Base-by-base conservation (phyloP, 2,329 filamentous ascomycete genomes). In the Penicillium sp. region DNA sequence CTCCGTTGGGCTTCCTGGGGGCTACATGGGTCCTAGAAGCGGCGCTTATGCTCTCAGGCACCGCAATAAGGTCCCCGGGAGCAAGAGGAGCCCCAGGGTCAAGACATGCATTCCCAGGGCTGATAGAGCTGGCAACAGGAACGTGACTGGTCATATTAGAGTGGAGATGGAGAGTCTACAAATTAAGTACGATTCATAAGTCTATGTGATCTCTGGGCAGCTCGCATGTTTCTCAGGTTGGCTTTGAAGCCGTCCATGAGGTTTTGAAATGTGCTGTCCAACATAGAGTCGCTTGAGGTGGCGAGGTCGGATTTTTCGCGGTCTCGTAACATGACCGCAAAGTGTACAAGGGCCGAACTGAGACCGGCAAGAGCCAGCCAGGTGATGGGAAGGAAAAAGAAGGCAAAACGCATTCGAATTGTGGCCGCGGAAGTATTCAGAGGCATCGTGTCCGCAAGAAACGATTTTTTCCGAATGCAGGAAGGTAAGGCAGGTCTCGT, bases 71-170 rank as follows among this genome's bases (percentile, higher is more conserved):
- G 36, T 16, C 36, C 14, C 36, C 36, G 36, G 29, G 43, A 45
- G 43, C n/a, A 45, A 45, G n/a, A 45, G 27, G 14, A n/a, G n/a
- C n/a, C n/a, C n/a, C n/a, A n/a, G n/a, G n/a, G n/a, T n/a, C n/a
- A n/a, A n/a, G n/a, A n/a, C n/a, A n/a, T n/a, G n/a, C n/a, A n/a
- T n/a, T n/a, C n/a, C n/a, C n/a, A n/a, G n/a, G n/a, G n/a, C n/a
- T 45, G 18, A 24, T 45, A 21, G 29, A 45, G 29, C 43, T 22
- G 43, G n/a, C 10, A 45, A 45, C n/a, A 24, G 16, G 29, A 34
- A 21, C 9, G 43, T 45, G 11, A 45, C 27, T n/a, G 43, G 29
- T 22, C 34, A 32, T 8, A 2, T 45, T 9, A 32, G 29, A 76
- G 59, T 5, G 36, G 36, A n/a, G 16, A 39, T 39, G n/a, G 36